Conservation (phyloP, 2,329 filamentous ascomycete genomes). For the Venturia aucupariae region DNA sequence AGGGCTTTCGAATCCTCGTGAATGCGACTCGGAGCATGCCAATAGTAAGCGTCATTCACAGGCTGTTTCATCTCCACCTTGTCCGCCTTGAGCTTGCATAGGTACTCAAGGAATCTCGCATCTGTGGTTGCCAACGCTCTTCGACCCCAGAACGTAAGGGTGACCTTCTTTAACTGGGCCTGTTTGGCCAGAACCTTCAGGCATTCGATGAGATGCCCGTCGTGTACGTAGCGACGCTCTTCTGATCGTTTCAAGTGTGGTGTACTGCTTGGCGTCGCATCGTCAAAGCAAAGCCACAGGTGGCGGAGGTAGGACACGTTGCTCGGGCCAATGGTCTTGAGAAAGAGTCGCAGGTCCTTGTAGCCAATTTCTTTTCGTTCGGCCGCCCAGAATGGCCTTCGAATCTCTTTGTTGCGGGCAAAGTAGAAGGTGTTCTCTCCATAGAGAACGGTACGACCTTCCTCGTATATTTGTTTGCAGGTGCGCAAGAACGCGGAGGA, state of each 20-base stretch:
- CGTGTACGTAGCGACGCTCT: constrained; percentile 39
- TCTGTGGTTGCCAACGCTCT: constrained; percentile 27
- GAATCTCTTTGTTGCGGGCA: constrained; percentile 27
- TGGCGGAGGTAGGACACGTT: constrained; percentile 39
- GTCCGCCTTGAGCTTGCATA: constrained; percentile 37
- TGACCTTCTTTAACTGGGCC: constrained; percentile 34
- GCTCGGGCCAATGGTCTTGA: constrained; percentile 38
- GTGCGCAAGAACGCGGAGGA: constrained; percentile 38
- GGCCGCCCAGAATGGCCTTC: constrained; percentile 32
- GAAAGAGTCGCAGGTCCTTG: constrained; percentile 34
- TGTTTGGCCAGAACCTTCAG: constrained; percentile 34
- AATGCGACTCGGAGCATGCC: constrained; percentile 10
- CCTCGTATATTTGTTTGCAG: constrained; percentile 35
- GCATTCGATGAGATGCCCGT: constrained; percentile 37
- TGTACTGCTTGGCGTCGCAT: constrained; percentile 34
- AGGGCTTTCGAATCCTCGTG: constrained; percentile 5
- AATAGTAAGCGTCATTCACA: not conserved
- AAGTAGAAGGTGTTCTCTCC: constrained; percentile 42
- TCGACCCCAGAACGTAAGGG: constrained; percentile 35
- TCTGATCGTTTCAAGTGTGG: constrained; percentile 30
- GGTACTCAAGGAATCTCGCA: constrained; percentile 35
- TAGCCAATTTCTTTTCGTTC: constrained; percentile 40
- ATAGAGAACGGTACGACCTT: constrained; percentile 41
- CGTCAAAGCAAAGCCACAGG: constrained; percentile 36
- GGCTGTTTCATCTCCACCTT: constrained; percentile 24